Evolutionary conservation across 495 filamentous ascomycete genomes (phyloP).

Genomic region (Talaromyces borbonicus): DNA sequence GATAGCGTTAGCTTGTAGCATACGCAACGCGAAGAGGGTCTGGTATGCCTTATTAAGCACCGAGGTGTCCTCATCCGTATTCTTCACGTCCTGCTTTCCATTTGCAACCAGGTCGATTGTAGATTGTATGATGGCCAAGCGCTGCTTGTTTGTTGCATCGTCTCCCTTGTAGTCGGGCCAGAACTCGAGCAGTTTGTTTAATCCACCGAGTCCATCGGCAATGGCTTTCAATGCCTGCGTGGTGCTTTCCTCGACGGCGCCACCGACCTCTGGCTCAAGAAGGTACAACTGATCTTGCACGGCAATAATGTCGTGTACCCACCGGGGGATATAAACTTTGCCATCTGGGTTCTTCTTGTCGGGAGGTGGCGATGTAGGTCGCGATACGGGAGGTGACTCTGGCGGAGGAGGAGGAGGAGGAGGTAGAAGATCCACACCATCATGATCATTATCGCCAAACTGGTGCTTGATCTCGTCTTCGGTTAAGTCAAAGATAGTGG

Average conservation of each 20-base stretch:
- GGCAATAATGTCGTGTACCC: background rate
- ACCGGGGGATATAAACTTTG: background rate
- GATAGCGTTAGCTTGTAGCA: background rate
- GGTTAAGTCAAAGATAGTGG: background rate
- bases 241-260: background rate
- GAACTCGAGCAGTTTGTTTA: background rate
- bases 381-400: no score
- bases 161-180: background rate
- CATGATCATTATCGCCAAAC: background rate
- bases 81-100: background rate
- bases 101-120: background rate
- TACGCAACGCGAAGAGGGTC: no score
- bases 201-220: background rate
- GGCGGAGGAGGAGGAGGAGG: no score
- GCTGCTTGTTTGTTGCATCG: background rate
- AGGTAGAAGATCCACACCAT: background rate
- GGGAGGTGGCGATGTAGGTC: no score
- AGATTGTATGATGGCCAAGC: background rate
- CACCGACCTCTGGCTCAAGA: background rate
- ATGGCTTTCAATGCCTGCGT: background rate
- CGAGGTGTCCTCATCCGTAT: background rate
- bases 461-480: background rate
- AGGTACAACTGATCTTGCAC: background rate
- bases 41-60: background rate
- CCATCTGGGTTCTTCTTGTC: no score